Evolutionary conservation across 306 rosid species (phyloP).

Genomic region (Neltuma alba): DNA sequence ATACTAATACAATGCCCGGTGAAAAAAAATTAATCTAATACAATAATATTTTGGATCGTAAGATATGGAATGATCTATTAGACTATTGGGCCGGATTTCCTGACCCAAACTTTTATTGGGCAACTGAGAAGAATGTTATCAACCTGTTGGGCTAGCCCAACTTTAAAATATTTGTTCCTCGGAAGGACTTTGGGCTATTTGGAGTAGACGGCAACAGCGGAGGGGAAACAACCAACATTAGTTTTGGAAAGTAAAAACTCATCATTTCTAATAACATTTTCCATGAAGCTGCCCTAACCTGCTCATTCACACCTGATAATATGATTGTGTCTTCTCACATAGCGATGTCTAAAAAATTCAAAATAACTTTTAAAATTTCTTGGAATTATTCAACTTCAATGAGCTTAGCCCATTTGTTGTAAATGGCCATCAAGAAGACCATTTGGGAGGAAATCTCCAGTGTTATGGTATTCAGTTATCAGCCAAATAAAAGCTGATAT

Average conservation of each 20-base stretch:
- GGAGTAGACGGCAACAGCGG: too few relatives aligned
- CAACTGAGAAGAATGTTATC: neutral
- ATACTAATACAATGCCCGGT: too few relatives aligned
- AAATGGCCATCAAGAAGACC: too few relatives aligned
- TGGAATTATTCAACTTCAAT: neutral
- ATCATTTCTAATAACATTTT: neutral
- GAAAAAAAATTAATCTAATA: too few relatives aligned
- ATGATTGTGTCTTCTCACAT: neutral
- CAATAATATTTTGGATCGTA: too few relatives aligned
- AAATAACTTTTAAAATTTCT: neutral
- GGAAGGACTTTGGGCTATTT: too few relatives aligned
- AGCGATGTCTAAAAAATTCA: neutral
- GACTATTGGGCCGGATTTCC: neutral
- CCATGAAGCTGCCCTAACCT: slow-evolving; percentile 24
- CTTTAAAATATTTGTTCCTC: too few relatives aligned
- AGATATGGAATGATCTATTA: neutral
- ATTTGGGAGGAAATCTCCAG: too few relatives aligned
- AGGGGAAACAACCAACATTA: neutral
- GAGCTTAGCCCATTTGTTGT: slow-evolving; percentile 10
- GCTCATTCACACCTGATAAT: neutral
- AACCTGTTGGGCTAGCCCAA: neutral
- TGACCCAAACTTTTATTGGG: neutral
- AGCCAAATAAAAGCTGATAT: too few relatives aligned
- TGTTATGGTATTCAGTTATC: too few relatives aligned
- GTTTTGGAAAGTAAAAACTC: neutral